phyloP scores from a whole-genome alignment of 352 stramenopile species.

The Phytophthora syringae region DNA sequence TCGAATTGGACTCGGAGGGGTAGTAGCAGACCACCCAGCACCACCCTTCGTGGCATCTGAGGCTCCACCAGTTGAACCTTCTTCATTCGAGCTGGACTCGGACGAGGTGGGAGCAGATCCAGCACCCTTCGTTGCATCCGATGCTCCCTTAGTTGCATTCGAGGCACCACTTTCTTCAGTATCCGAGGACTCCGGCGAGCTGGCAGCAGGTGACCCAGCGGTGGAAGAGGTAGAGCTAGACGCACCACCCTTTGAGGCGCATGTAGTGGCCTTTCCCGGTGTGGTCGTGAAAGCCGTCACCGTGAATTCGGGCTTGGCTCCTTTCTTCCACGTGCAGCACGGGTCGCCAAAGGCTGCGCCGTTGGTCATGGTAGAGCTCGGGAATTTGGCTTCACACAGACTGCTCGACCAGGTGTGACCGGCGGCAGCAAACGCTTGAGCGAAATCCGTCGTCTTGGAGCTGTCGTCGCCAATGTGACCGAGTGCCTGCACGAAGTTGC shows the following conservation, averaged over 20 bases:
- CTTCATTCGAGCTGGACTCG: neutral
- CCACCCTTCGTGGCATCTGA: conserved; percentile 5
- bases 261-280: conserved; percentile 26
- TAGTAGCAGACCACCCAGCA: neutral
- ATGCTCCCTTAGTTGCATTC: conserved; percentile 5
- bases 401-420: conserved; percentile 36
- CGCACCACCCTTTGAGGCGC: conserved; percentile 22
- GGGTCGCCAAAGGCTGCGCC: conserved; percentile 38
- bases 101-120: neutral
- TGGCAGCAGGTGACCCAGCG: neutral
- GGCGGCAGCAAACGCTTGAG: conserved; percentile 34
- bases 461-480: conserved; percentile 41
- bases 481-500: conserved; percentile 37
- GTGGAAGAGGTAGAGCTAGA: conserved; percentile 15
- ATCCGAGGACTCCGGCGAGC: neutral
- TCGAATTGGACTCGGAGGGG: neutral
- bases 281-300: conserved; percentile 33
- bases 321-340: conserved; percentile 45
- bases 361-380: conserved; percentile 43
- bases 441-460: conserved; percentile 44
- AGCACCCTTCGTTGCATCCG: neutral
- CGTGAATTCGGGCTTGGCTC: conserved; percentile 37
- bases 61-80: neutral
- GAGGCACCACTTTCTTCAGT: neutral
- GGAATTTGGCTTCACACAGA: conserved; percentile 46